A percentile compares a stretch with the other conserved stretches of the same genome.
These are phyloP conservation scores for Dactylorhiza incarnata DNA, from an alignment of 106 monocot genomes.

Conservation along the genomic window DNA sequence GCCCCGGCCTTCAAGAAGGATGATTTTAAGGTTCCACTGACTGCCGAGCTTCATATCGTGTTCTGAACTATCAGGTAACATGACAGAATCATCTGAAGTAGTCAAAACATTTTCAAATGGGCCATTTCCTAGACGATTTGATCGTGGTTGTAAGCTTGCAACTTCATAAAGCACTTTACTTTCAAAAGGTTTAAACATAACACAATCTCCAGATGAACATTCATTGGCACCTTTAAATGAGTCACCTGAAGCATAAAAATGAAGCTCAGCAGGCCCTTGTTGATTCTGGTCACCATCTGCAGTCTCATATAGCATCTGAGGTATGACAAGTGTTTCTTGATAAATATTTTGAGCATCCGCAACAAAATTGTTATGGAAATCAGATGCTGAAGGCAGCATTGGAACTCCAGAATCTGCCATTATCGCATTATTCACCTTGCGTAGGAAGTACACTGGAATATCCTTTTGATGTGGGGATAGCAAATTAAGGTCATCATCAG, in stretches of 20 bases:
- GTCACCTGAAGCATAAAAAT: neutral
- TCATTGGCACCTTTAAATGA: slow-evolving; percentile 3
- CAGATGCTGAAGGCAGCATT: slow-evolving; percentile 16
- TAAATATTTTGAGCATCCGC: slow-evolving; percentile 1
- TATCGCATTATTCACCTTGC: neutral
- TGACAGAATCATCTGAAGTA: slow-evolving; percentile 6
- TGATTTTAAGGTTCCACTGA: slow-evolving; percentile 2
- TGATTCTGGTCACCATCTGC: neutral
- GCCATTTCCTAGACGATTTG: neutral
- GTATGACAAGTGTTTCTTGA: slow-evolving; percentile 3
- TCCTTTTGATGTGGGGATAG: neutral
- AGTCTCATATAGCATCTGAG: neutral
- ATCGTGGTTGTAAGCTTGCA: neutral
- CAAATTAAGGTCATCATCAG: slow-evolving; percentile 6
- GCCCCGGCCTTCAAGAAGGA: slow-evolving; percentile 5
- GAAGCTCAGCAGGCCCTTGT: neutral
- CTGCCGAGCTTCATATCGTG: neutral
- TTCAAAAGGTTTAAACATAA: slow-evolving; percentile 2
- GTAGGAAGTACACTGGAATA: slow-evolving; percentile 15
- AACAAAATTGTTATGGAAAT: neutral
- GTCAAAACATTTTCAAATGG: slow-evolving; percentile 5
- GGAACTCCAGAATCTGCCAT: slow-evolving; percentile 1
- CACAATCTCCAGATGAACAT: slow-evolving; percentile 3
- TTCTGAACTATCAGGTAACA: slow-evolving; percentile 5
- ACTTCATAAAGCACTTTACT: slow-evolving; percentile 7